Evolutionary conservation across 1,284 basidiomycete species (phyloP), one percentile per base, ranked within the genome.

Genomic region (Melampsora larici-populina): DNA sequence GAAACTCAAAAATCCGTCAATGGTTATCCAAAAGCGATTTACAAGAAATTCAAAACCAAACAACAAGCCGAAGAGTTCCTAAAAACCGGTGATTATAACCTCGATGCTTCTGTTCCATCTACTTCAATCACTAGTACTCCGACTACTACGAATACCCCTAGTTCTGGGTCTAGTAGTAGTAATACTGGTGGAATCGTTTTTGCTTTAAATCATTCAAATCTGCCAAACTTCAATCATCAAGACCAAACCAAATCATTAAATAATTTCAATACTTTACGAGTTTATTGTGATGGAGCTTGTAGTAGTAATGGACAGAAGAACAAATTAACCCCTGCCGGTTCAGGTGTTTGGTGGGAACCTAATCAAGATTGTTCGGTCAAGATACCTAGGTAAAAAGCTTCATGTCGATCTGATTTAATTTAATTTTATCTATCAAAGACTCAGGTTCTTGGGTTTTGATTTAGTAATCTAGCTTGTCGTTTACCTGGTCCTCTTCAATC

Each of bases 281-380:
- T 63, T 26, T 63, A 63, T 63, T 63, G 62, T 26, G 62, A 63
- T 63, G 62, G 62, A 17, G 62, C 62, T 15, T 63, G 62, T 63
- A 63, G 62, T 33, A 26, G 21, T 26, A 63, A 63, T 33, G 62
- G 62, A 29, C n/a, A 33, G 26, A 63, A 63, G 18, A 33, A 63
- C 21, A 33, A 21, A 15, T 17, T 29, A 15, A 63, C 62, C 3
- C 62, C 62, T 24, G 62, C 62, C 3, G 62, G 62, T 29, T 29
- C 24, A 4, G 62, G 62, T 63, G 62, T 63, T 26, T 63, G 31
- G 24, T 63, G 62, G 62, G 62, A 63, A 63, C 62, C n/a, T 2
- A 63, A 55, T 21, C 3, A 5, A 5, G 51, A 3, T 5, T 55
- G 51, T 24, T 15, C 51, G 17, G 51, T 55, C 3, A 55, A 18